Conservation (phyloP, 805 yeast genomes). For the Cyberlindnera suaveolens region DNA sequence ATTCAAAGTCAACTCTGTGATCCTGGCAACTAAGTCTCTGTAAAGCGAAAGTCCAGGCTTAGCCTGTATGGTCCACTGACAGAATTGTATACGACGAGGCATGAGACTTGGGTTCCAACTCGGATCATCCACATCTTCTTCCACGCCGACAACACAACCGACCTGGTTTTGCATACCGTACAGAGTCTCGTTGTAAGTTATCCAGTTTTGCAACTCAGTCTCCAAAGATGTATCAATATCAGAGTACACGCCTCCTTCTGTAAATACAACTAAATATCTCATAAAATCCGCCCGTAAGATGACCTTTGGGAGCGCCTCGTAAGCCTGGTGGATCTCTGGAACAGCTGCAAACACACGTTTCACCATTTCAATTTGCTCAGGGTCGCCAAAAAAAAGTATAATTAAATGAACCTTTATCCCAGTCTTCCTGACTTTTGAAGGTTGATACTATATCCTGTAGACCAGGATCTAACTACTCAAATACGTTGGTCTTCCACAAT, state of each 20-base stretch:
- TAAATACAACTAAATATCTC: conserved; percentile 76
- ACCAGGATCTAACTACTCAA: conserved; percentile 6
- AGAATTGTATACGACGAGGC: conserved; percentile 51
- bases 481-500: conserved; percentile 33
- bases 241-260: conserved; percentile 63
- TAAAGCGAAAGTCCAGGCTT: conserved; percentile 56
- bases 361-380: conserved; percentile 27
- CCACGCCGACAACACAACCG: conserved; percentile 50
- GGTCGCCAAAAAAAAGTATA: conserved; percentile 26
- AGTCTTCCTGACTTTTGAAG: conserved; percentile 3
- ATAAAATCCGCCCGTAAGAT: conserved; percentile 91
- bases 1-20: conserved; percentile 44
- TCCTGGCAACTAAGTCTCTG: conserved; percentile 47
- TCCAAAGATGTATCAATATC: conserved; percentile 53
- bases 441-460: conserved; percentile 4
- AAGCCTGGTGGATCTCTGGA: conserved; percentile 75
- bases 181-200: conserved; percentile 28
- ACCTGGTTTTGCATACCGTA: conserved; percentile 26
- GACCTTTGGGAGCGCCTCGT: conserved; percentile 63
- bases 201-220: conserved; percentile 53
- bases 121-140: conserved; percentile 43
- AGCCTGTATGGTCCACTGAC: conserved; percentile 55
- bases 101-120: conserved; percentile 43
- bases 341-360: conserved; percentile 35
- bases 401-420: conserved; percentile 4